A percentile compares a stretch with the other conserved stretches of the same genome.
Evolutionary conservation across 2,329 filamentous ascomycete species (phyloP).

Genomic region (Colletotrichum liriopes): DNA sequence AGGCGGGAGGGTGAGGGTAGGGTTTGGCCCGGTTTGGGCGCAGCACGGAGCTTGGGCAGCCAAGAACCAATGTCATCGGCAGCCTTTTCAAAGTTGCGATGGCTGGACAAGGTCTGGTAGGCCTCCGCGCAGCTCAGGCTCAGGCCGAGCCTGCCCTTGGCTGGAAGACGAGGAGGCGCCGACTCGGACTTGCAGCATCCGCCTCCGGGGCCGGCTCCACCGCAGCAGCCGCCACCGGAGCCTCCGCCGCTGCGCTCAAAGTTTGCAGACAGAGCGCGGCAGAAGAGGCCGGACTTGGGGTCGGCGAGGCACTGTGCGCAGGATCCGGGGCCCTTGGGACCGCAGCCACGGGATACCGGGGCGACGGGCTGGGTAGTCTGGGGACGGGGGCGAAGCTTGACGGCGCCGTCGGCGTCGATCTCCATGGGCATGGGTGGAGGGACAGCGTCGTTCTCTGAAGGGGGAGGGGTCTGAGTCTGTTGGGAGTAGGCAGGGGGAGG

Average conservation of each 20-base stretch:
- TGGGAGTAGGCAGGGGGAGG: constrained; percentile 47
- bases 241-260: constrained; percentile 61
- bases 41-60: constrained; percentile 80
- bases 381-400: constrained; percentile 68
- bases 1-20: constrained; percentile 56
- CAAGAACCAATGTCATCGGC: constrained; percentile 82
- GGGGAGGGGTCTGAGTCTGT: constrained; percentile 70
- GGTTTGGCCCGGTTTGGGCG: constrained; percentile 57
- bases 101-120: constrained; percentile 84
- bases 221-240: constrained; percentile 67
- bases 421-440: constrained; percentile 69
- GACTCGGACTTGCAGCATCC: constrained; percentile 75
- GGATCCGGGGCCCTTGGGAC: constrained; percentile 81
- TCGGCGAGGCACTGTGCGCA: constrained; percentile 85
- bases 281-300: constrained; percentile 86
- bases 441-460: constrained; percentile 73
- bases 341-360: constrained; percentile 60
- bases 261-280: constrained; percentile 82
- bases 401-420: constrained; percentile 71
- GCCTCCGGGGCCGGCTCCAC: constrained; percentile 70
- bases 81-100: constrained; percentile 82
- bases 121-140: constrained; percentile 83
- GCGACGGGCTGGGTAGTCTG: constrained; percentile 52
- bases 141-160: constrained; percentile 59
- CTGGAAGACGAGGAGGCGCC: constrained; percentile 47